Evolutionary conservation across 495 filamentous ascomycete genomes (phyloP).

Genomic region (Penicillium desertorum): DNA sequence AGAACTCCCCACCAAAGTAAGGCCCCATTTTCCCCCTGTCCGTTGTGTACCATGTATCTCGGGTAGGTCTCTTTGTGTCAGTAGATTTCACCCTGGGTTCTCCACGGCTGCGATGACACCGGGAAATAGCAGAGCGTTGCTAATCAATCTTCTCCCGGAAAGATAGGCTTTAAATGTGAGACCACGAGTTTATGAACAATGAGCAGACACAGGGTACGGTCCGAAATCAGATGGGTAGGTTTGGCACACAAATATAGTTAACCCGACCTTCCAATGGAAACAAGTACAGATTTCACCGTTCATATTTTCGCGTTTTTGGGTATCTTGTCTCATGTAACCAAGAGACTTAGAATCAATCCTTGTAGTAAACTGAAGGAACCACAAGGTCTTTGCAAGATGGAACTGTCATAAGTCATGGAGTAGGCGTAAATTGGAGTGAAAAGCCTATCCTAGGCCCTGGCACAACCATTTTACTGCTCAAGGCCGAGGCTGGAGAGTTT

Average conservation of each 20-base stretch:
- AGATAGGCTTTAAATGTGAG: constrained; percentile 50
- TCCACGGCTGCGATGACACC: constrained; percentile 3
- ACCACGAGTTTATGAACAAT: constrained; percentile 33
- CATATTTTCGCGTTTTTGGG: constrained; percentile 2
- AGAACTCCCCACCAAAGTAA: constrained; percentile 79
- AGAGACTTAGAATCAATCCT: not conserved
- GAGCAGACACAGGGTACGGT: constrained; percentile 19
- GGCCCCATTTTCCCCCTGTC: constrained; percentile 30
- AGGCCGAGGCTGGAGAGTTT: constrained; percentile 66
- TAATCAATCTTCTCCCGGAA: constrained; percentile 42
- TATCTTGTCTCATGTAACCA: not conserved
- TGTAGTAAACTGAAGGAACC: not conserved
- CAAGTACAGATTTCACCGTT: constrained; percentile 20
- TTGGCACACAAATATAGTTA: constrained; percentile 8
- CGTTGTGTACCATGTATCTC: constrained; percentile 10
- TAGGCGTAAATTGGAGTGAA: not conserved
- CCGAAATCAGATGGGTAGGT: constrained; percentile 1
- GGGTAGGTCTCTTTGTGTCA: not conserved
- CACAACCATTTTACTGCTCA: constrained; percentile 19
- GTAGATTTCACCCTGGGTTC: constrained; percentile 9
- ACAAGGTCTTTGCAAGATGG: not conserved
- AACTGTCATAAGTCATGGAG: not conserved
- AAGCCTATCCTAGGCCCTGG: constrained; percentile 11
- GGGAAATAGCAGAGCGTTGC: constrained; percentile 33
- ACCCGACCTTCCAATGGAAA: constrained; percentile 21